phyloP scores from a whole-genome alignment of 257 asterid species.

The Rubia yunnanensis region DNA sequence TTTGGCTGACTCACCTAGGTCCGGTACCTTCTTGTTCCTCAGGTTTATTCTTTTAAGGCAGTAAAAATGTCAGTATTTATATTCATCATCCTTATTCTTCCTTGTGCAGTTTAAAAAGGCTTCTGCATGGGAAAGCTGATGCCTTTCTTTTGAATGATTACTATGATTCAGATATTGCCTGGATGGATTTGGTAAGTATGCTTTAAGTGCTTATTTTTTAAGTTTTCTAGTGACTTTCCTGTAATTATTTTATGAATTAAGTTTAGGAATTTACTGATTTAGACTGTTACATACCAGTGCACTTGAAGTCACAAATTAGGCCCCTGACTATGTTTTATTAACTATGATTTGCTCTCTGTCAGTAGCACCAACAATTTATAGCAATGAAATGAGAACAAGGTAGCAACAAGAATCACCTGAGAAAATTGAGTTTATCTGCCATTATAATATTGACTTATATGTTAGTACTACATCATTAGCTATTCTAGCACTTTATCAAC shows the following conservation, averaged over 20 bases:
- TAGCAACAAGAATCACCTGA: not conserved
- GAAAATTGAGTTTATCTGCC: not conserved
- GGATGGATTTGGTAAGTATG: slow-evolving; percentile 94
- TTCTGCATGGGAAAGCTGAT: slow-evolving; percentile 82
- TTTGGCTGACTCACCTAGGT: slow-evolving; percentile 62
- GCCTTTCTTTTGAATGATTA: slow-evolving; percentile 90
- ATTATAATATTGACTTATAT: not conserved
- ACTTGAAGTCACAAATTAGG: not conserved
- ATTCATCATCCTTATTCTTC: slow-evolving; percentile 8
- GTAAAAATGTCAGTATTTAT: not conserved
- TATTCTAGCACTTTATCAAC: not conserved
- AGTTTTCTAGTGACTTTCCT: not conserved
- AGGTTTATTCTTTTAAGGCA: not conserved
- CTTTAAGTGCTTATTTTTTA: not conserved
- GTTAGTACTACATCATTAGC: not conserved
- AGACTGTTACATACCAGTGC: not conserved
- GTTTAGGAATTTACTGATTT: not conserved
- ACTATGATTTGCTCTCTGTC: not conserved
- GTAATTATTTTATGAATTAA: not conserved
- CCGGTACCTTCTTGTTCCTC: slow-evolving; percentile 2
- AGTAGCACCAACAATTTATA: not conserved
- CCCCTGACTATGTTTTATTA: not conserved
- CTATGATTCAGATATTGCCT: slow-evolving; percentile 90
- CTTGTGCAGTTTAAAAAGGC: slow-evolving; percentile 74
- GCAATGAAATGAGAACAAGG: not conserved